These are phyloP conservation scores for Scheffersomyces parashehatae DNA, from an alignment of 1,139 yeast species.

Conservation along the genomic window DNA sequence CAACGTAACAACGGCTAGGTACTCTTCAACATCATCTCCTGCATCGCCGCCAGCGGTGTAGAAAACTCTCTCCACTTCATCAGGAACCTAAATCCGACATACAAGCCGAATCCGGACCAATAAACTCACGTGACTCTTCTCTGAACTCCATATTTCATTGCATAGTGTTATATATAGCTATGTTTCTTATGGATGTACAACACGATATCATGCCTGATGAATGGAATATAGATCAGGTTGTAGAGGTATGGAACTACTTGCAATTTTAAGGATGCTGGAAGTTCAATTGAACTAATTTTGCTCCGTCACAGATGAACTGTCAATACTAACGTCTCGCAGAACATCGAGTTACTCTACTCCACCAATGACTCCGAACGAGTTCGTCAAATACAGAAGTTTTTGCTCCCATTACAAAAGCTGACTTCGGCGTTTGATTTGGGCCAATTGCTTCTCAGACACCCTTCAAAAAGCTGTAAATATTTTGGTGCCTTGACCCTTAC, in stretches of 20 bases:
- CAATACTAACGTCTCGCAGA: slow-evolving; percentile 16
- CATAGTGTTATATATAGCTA: too few relatives aligned
- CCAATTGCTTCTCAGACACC: slow-evolving; percentile 40
- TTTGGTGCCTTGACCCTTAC: slow-evolving; percentile 76
- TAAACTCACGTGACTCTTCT: too few relatives aligned
- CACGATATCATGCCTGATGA: slow-evolving; percentile 6
- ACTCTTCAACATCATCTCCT: too few relatives aligned
- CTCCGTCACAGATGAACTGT: not conserved
- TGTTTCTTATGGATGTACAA: too few relatives aligned
- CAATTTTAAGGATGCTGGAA: too few relatives aligned
- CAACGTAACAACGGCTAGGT: too few relatives aligned
- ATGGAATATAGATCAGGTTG: slow-evolving; percentile 14
- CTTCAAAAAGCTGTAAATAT: slow-evolving; percentile 55
- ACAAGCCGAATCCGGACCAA: too few relatives aligned
- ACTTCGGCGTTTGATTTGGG: slow-evolving; percentile 53
- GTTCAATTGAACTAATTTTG: not conserved
- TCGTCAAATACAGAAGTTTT: slow-evolving; percentile 45
- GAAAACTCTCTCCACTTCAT: too few relatives aligned
- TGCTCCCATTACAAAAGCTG: slow-evolving; percentile 59
- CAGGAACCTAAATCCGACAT: too few relatives aligned
- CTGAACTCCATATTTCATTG: too few relatives aligned
- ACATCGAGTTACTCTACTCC: slow-evolving; percentile 43
- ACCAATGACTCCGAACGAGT: slow-evolving; percentile 45
- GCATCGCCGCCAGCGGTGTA: too few relatives aligned
- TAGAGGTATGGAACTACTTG: slow-evolving; percentile 6